These are phyloP conservation scores for Ganoderma leucocontextum DNA, from an alignment of 1,284 basidiomycete genomes.

Conservation along the genomic window DNA sequence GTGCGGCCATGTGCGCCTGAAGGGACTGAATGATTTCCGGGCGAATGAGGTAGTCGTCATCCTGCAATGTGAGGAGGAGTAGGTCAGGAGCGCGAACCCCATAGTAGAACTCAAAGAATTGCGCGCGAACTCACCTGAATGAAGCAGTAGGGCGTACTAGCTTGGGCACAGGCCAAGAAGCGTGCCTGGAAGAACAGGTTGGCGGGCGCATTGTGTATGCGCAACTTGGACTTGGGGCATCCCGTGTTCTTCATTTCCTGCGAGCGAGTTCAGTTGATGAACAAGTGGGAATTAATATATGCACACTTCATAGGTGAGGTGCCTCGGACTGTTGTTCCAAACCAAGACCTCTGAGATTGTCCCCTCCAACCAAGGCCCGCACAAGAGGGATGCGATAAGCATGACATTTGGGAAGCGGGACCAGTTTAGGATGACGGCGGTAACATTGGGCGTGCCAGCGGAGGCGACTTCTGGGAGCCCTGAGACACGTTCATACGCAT, in stretches of 20 bases:
- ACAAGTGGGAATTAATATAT: conserved; percentile 11
- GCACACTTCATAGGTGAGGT: conserved; percentile 52
- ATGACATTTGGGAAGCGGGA: conserved; percentile 67
- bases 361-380: conserved; percentile 54
- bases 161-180: conserved; percentile 64
- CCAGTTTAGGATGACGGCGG: conserved; percentile 73
- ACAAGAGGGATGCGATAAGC: conserved; percentile 60
- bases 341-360: conserved; percentile 59
- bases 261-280: conserved; percentile 13
- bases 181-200: conserved; percentile 75
- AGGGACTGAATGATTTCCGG: conserved; percentile 64
- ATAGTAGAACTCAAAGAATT: not conserved
- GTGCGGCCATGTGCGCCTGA: conserved; percentile 46
- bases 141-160: conserved; percentile 64
- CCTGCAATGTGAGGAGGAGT: conserved; percentile 47
- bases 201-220: conserved; percentile 62
- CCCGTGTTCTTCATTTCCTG: conserved; percentile 57
- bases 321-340: conserved; percentile 70
- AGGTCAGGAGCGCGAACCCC: not conserved
- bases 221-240: conserved; percentile 55
- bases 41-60: conserved; percentile 72
- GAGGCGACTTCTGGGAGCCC: conserved; percentile 23
- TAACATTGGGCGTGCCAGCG: conserved; percentile 46
- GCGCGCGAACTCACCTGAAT: conserved; percentile 55
- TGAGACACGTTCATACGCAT: conserved; percentile 31